phyloP scores from a whole-genome alignment of 2,329 filamentous ascomycete species.

The Madurella fahalii region DNA sequence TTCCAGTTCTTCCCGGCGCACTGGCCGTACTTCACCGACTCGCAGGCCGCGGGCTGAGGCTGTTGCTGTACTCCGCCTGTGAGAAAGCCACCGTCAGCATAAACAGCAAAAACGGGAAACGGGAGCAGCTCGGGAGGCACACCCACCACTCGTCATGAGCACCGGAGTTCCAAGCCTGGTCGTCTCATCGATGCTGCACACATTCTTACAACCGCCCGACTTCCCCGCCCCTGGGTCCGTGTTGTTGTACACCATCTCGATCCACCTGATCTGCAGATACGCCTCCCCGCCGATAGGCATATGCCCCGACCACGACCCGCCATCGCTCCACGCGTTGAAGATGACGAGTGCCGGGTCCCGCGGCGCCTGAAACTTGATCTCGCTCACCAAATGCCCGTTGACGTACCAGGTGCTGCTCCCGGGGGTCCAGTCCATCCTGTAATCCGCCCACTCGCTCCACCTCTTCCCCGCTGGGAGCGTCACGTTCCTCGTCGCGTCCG shows the following conservation, averaged over 20 bases:
- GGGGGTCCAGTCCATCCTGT: conserved; percentile 50
- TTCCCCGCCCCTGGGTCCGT: conserved; percentile 28
- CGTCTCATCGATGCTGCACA: conserved; percentile 39
- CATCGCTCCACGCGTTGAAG: conserved; percentile 52
- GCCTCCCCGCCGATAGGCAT: conserved; percentile 40
- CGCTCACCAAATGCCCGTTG: conserved; percentile 41
- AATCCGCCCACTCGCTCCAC: conserved; percentile 48
- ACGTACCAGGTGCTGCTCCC: conserved; percentile 47
- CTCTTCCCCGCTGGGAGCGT: conserved; percentile 33
- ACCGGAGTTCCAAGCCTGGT: conserved; percentile 35
- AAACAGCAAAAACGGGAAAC: background rate
- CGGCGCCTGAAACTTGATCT: conserved; percentile 47
- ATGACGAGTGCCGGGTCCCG: conserved; percentile 42
- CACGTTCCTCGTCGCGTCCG: conserved; percentile 38
- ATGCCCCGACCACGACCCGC: conserved; percentile 47
- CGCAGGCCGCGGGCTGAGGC: conserved; percentile 17
- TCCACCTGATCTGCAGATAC: conserved; percentile 49
- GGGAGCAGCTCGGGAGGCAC: background rate
- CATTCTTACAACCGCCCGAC: conserved; percentile 29
- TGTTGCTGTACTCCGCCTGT: background rate
- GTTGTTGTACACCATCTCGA: conserved; percentile 46
- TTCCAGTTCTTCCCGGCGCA: conserved; percentile 37
- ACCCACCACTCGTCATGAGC: conserved; percentile 25
- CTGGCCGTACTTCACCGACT: conserved; percentile 33
- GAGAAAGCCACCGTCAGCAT: conserved; percentile 1